Evolutionary conservation across 2,329 filamentous ascomycete species (phyloP).

Genomic region (Cercospora berteroae): DNA sequence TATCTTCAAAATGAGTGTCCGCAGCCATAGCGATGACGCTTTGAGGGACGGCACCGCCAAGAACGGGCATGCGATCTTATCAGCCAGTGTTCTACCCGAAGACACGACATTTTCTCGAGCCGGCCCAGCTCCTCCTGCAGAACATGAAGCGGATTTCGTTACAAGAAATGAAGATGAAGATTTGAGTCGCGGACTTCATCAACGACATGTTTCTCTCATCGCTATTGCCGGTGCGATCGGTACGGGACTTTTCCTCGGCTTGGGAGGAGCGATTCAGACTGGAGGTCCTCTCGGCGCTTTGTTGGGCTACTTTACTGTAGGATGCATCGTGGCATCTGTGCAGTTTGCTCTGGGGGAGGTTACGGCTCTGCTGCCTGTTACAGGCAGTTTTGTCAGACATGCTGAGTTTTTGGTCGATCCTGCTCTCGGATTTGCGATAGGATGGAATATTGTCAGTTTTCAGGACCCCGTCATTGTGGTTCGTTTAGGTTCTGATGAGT

Average conservation of each 20-base stretch:
- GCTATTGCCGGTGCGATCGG: slow-evolving; percentile 72
- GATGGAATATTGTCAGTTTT: slow-evolving; percentile 25
- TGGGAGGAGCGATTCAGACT: slow-evolving; percentile 52
- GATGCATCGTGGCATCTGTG: slow-evolving; percentile 51
- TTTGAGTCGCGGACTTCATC: slow-evolving; percentile 52
- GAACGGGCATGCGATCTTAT: background rate
- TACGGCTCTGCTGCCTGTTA: slow-evolving; percentile 52
- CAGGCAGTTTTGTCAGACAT: slow-evolving; percentile 52
- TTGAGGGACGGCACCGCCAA: background rate
- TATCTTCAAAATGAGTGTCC: background rate
- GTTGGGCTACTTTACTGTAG: slow-evolving; percentile 53
- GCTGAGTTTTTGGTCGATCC: slow-evolving; percentile 54
- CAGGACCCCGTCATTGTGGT: background rate
- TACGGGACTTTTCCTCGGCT: slow-evolving; percentile 63
- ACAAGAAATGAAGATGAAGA: slow-evolving; percentile 32
- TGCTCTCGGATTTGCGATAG: slow-evolving; percentile 37
- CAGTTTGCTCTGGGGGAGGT: slow-evolving; percentile 54
- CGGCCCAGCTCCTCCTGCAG: slow-evolving; percentile 7
- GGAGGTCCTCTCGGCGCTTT: slow-evolving; percentile 54
- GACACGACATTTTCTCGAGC: background rate
- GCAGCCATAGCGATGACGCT: background rate
- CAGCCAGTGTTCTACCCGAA: background rate
- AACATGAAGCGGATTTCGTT: slow-evolving; percentile 29
- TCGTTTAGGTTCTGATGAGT: background rate
- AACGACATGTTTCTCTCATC: slow-evolving; percentile 59